Evolutionary conservation across 2,329 filamentous ascomycete species (phyloP), one percentile per base, ranked within the genome.

Genomic region (Ceratocystis harringtonii): DNA sequence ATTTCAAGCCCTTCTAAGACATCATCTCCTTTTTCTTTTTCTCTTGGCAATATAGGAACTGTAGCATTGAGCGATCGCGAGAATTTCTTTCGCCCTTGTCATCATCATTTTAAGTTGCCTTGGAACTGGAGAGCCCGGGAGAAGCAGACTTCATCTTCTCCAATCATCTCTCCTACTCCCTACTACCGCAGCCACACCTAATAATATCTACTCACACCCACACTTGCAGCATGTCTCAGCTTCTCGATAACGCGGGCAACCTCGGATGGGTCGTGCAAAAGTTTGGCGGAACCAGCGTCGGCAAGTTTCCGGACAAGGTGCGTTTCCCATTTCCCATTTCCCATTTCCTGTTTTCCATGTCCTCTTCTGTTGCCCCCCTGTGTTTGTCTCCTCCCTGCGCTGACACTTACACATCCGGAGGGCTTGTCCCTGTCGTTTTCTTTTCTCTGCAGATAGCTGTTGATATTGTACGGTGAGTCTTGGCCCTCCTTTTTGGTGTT

Each of bases 211-310:
- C 36, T 3, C 44, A 48, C 44, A 48, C 44, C 17, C 36, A 22
- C 36, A 22, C 58, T 66, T n/a, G 19, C 48, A 12, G 19, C 36
- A 67, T 67, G 64, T n/a, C 62, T 25, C 61, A 60, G 48, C 44
- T 63, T 45, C 30, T 68, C 57, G 68, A 68, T 69, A 78, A 78
- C 69, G 70, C 73, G 61, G 71, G 73, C 65, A 70, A 71, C 60
- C 77, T 79, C 69, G 80, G 80, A 70, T 96, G 91, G 92, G 81
- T 95, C 36, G 88, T 96, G 62, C 91, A 96, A 75, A 96, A 96
- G 76, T 96, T 95, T 75, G 92, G 92, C 68, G 92, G 92, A 63
- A 99, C 92, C 63, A 95, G 90, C 73, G 89, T 97, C 63, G 94
- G 92, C 71, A 97, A 97, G 77, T 96, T 95, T 72, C 87, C 92